Conservation (phyloP, 441 rosid genomes). For the Bruguiera hainesii region DNA sequence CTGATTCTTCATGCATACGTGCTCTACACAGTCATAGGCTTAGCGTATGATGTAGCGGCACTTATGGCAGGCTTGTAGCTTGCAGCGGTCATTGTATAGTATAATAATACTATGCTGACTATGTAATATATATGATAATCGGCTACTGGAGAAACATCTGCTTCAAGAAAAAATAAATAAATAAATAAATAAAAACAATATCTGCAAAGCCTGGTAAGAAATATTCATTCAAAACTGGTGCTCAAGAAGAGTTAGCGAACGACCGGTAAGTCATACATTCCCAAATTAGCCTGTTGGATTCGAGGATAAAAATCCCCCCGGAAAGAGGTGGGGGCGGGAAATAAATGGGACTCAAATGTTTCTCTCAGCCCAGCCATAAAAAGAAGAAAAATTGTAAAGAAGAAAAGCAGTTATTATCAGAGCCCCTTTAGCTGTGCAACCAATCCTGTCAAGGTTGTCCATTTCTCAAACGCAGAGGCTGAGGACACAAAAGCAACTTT, state of each 20-base stretch:
- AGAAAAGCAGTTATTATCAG: constrained; percentile 22
- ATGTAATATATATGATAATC: constrained; percentile 13
- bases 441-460: constrained; percentile 73
- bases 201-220: no score
- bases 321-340: not conserved
- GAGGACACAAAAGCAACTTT: constrained; percentile 72
- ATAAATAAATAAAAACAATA: no score
- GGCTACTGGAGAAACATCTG: not conserved
- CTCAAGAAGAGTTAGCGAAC: no score
- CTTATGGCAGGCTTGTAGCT: constrained; percentile 17
- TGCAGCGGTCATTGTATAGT: constrained; percentile 19
- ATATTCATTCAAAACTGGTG: no score
- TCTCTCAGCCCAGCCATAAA: not conserved
- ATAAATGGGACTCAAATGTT: constrained; percentile 5
- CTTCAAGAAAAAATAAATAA: no score
- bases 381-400: not conserved
- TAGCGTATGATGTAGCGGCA: constrained; percentile 31
- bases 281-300: no score
- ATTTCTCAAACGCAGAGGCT: constrained; percentile 77
- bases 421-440: constrained; percentile 69
- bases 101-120: constrained; percentile 14
- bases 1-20: constrained; percentile 33
- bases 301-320: not conserved
- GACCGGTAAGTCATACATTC: no score
- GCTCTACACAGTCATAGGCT: constrained; percentile 20